Evolutionary conservation across 163 green algal genomes (phyloP).

Genomic region (Scenedesmus sp.): DNA sequence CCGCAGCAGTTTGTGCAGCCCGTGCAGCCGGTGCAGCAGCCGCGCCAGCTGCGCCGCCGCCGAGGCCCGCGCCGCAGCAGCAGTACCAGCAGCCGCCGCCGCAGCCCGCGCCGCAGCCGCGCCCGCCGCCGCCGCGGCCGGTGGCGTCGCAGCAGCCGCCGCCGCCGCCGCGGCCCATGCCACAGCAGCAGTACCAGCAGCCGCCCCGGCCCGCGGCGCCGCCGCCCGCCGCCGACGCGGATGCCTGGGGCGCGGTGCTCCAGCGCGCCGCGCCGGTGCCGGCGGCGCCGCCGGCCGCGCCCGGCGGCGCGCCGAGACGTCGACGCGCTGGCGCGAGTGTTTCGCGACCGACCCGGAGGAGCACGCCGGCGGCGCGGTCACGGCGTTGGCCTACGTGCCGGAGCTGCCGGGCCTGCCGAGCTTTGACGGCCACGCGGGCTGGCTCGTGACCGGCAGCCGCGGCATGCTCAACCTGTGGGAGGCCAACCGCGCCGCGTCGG

Average conservation of each 20-base stretch:
- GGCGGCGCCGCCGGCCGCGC: background rate
- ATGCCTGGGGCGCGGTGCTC: too few species aligned
- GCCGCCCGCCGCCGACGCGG: background rate
- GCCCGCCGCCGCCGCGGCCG: background rate
- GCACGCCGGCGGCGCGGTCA: constrained; percentile 49
- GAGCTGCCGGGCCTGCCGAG: constrained; percentile 55
- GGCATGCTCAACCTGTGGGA: constrained; percentile 73
- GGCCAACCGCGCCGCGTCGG: constrained; percentile 51
- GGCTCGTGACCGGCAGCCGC: constrained; percentile 54
- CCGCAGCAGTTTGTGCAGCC: background rate
- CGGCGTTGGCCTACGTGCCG: constrained; percentile 45
- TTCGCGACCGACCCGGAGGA: constrained; percentile 46
- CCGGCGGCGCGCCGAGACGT: background rate
- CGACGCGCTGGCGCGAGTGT: constrained; percentile 31
- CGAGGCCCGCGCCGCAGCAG: background rate
- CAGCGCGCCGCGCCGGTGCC: background rate
- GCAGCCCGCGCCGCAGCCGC: background rate
- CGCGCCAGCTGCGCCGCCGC: background rate
- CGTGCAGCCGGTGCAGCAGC: background rate
- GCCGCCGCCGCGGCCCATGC: background rate
- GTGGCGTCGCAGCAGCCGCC: background rate
- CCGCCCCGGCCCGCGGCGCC: background rate
- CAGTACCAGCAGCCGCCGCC: background rate
- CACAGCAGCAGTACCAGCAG: constrained; percentile 37
- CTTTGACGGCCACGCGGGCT: constrained; percentile 63